Evolutionary conservation across 1,139 yeast species (phyloP).

Genomic region (Blastobotrys persicus): DNA sequence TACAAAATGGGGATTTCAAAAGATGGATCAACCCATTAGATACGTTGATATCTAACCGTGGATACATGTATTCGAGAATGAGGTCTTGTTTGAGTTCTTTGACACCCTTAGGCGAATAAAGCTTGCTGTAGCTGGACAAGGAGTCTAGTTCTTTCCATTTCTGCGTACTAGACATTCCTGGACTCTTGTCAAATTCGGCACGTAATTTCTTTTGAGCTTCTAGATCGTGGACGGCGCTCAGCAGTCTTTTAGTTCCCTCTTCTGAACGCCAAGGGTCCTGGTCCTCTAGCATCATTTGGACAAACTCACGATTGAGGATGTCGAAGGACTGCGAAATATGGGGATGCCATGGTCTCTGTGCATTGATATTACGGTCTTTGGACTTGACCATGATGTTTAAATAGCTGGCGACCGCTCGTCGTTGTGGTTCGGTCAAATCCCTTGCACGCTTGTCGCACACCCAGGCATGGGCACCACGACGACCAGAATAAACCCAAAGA

Average conservation of each 20-base stretch:
- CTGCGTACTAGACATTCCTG: slow-evolving; percentile 47
- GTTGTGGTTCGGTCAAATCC: slow-evolving; percentile 61
- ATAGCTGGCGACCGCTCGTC: slow-evolving; percentile 80
- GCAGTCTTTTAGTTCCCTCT: slow-evolving; percentile 53
- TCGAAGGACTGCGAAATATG: slow-evolving; percentile 66
- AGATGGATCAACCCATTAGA: slow-evolving; percentile 87
- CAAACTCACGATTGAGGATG: slow-evolving; percentile 60
- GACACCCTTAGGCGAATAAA: slow-evolving; percentile 40
- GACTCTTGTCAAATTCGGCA: slow-evolving; percentile 49
- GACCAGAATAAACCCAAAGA: slow-evolving; percentile 95
- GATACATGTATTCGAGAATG: slow-evolving; percentile 77
- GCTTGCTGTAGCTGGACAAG: slow-evolving; percentile 49
- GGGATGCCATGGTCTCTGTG: slow-evolving; percentile 87
- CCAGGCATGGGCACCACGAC: slow-evolving; percentile 99
- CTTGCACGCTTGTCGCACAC: slow-evolving; percentile 85
- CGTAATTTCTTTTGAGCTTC: slow-evolving; percentile 52
- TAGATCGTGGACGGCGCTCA: slow-evolving; percentile 61
- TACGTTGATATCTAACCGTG: slow-evolving; percentile 90
- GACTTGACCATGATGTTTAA: slow-evolving; percentile 60
- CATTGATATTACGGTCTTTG: slow-evolving; percentile 47
- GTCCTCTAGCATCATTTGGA: slow-evolving; percentile 63
- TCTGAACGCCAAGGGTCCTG: slow-evolving; percentile 80
- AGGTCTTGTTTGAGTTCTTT: slow-evolving; percentile 82
- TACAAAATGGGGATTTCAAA: slow-evolving; percentile 95
- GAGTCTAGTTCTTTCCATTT: slow-evolving; percentile 85